Base-by-base conservation (phyloP, 1,284 basidiomycete genomes). In the Papiliotrema terrestris region DNA sequence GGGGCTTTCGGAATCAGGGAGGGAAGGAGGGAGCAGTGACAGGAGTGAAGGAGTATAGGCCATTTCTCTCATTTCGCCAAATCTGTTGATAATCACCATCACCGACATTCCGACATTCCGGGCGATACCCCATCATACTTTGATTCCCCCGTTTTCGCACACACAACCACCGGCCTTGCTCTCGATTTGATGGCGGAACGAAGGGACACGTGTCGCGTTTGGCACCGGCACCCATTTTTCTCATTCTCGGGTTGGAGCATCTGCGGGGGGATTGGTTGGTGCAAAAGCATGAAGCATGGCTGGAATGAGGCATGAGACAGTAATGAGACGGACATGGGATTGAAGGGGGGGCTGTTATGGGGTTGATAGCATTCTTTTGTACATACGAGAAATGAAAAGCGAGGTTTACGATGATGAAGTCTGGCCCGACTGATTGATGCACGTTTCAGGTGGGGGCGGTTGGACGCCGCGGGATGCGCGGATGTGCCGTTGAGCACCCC, bases 381-480 rank as follows among this genome's bases (percentile, higher is more conserved):
- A 41, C 39, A 41, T 41, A 41, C 39, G 39, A 41, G 39, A 41
- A 41, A 41, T 41, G 39, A 41, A 41, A 20, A 41, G 39, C 29
- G 29, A 5, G 29, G 29, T 32, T 32, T 32, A 32, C 29, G 29
- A 32, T 32, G 29, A 32, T 6, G 29, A n/a, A n/a, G 42, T 44
- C 23, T 58, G 51, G 50, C 37, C 39, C 44, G 51, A 47, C 3
- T 54, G n/a, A n/a, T n/a, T n/a, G n/a, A n/a, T n/a, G 6, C 29
- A 32, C 11, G 29, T 32, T 32, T 32, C 29, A 32, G 29, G 6
- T 32, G 29, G 29, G 11, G 5, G 29, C n/a, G 29, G 29, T 32
- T 5, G 11, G 11, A 11, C 5, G 29, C 6, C 29, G 29, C 6
- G 11, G 29, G 29, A 32, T 32, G 29, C 29, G 6, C 5, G 29